Base-by-base conservation (phyloP, 2,329 filamentous ascomycete species). In the Escovopsis weberi region DNA sequence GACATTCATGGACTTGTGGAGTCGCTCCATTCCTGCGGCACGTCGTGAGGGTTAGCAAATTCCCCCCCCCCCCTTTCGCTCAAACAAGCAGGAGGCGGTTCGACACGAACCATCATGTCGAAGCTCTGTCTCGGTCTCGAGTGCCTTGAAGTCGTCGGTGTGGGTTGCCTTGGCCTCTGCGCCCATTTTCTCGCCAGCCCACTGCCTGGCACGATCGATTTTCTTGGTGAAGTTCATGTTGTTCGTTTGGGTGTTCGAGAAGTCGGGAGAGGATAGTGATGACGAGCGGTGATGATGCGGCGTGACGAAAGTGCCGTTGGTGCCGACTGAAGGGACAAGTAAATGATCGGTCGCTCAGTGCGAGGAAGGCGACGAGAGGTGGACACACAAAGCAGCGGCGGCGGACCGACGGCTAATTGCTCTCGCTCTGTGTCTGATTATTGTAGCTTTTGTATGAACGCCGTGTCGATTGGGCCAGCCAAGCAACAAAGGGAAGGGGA, bases 181-280 rank as follows among this genome's bases (percentile, higher is more conserved):
- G 54, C 89, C 89, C 85, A 96, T 94, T 66, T 88, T 85, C 68
- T 96, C 89, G 52, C 86, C 86, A 33, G 88, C 86, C 89, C 89
- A 96, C 81, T 96, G 89, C 69, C 89, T 93, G 70, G 94, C 81
- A 58, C 89, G 82, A 66, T 88, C 89, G 59, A 96, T 78, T 61
- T 93, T 94, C 72, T 94, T 94, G 64, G 68, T 72, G 55, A 77
- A 67, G 53, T 70, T 65, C 72, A 75, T 76, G 32, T 37, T 59
- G 48, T 38, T 45, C 47, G 42, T 38, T 39, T 41, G 35, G 35
- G 32, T 37, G 12, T 34, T n/a, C 18, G 10, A n/a, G 26, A 26
- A 30, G 26, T 35, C 15, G 37, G 37, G 26, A 32, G 26, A 12
- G 10, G n/a, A 12, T 5, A 12, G 9, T 36, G 23, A 23, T 23